Conservation (phyloP, 1,284 basidiomycete genomes). For the Moesziomyces antarcticus region DNA sequence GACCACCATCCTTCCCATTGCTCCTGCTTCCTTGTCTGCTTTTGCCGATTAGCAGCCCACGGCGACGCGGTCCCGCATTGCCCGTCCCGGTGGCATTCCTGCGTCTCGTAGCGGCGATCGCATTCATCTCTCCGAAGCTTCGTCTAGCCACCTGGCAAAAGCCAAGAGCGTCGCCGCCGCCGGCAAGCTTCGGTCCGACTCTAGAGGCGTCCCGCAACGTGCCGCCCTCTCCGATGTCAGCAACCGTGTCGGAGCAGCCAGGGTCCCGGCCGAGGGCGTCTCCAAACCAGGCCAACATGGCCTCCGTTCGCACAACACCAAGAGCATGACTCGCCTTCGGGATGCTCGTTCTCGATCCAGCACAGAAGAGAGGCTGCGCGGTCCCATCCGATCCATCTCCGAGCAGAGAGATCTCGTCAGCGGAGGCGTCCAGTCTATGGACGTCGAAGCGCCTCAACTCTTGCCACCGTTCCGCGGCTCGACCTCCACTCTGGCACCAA, state of each 20-base stretch:
- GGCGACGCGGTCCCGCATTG: constrained; percentile 33
- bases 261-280: constrained; percentile 18
- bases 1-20: neutral
- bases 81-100: constrained; percentile 40
- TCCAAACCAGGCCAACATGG: constrained; percentile 34
- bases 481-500: constrained; percentile 5
- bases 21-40: neutral
- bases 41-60: constrained; percentile 22
- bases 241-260: constrained; percentile 26
- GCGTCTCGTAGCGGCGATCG: constrained; percentile 48
- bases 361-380: constrained; percentile 22
- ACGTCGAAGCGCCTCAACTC: constrained; percentile 37
- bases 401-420: constrained; percentile 28
- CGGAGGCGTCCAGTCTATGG: constrained; percentile 37
- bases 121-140: constrained; percentile 43
- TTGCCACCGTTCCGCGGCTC: constrained; percentile 37
- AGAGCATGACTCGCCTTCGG: constrained; percentile 43
- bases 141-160: constrained; percentile 27
- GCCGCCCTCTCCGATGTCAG: constrained; percentile 47
- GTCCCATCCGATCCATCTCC: constrained; percentile 24
- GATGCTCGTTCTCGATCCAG: constrained; percentile 34
- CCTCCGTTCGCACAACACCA: constrained; percentile 32
- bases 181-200: constrained; percentile 25
- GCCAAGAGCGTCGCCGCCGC: constrained; percentile 17
- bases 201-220: constrained; percentile 32